These are phyloP conservation scores for Tricladium varicosporioides DNA, from an alignment of 2,329 filamentous ascomycete genomes.

Conservation along the genomic window DNA sequence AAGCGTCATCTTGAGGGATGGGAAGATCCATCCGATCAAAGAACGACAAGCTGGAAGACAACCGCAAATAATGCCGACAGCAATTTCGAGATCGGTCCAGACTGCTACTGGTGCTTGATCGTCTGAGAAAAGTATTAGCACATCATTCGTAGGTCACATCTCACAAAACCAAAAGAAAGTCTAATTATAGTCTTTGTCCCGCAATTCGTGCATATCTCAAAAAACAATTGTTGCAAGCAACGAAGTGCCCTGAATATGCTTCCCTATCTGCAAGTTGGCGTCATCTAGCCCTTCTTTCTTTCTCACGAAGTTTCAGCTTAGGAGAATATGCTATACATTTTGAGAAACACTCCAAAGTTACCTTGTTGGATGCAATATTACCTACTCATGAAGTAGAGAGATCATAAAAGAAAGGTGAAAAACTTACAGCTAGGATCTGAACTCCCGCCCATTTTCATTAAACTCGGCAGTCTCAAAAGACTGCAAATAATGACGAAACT, in stretches of 20 bases:
- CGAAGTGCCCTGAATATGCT: too few species aligned
- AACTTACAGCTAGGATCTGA: conserved; percentile 9
- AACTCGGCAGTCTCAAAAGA: conserved; percentile 8
- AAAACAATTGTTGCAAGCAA: too few species aligned
- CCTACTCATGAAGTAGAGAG: too few species aligned
- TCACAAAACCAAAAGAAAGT: too few species aligned
- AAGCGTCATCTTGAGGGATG: conserved; percentile 26
- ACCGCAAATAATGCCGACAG: conserved; percentile 40
- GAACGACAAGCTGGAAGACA: conserved; percentile 40
- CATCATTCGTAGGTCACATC: too few species aligned
- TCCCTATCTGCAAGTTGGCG: too few species aligned
- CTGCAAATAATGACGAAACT: conserved; percentile 13
- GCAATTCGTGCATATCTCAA: too few species aligned
- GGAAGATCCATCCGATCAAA: conserved; percentile 22
- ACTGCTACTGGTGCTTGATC: conserved; percentile 19
- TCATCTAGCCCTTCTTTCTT: too few species aligned
- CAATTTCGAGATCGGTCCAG: conserved; percentile 35
- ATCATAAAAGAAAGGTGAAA: neutral
- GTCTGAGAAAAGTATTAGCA: conserved; percentile 1
- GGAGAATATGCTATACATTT: too few species aligned
- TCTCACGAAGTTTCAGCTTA: too few species aligned
- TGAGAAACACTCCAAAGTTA: too few species aligned
- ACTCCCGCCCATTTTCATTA: conserved; percentile 3
- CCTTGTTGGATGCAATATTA: neutral
- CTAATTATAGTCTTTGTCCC: too few species aligned